Base-by-base conservation (phyloP, 2,329 filamentous ascomycete species). In the Talaromyces sp. region DNA sequence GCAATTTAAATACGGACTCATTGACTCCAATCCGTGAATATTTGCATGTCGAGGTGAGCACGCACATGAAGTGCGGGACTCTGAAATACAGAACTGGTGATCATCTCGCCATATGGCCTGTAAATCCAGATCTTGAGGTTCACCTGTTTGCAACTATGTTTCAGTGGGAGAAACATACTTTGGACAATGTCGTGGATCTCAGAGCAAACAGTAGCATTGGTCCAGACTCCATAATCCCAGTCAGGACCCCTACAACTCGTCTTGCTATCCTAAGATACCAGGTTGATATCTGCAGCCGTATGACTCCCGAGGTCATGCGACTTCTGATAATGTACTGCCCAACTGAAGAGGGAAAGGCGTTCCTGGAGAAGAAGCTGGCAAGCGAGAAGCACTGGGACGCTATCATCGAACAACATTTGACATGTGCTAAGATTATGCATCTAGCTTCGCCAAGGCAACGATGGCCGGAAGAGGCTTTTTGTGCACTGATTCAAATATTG, bases 41-140 rank as follows among this genome's bases (percentile, higher is more conserved):
- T 16, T 35, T 35, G 4, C 32, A 35, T 16, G 11, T 35, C 32
- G 32, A 35, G n/a, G 10, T 45, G 16, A 27, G 32, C 30, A n/a
- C 30, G 19, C 19, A 22, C 24, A 45, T n/a, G 11, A 45, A 32
- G 17, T 16, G 27, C 42, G 27, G 22, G 27, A 32, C 24, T 27
- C 24, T 45, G 9, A 45, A 45, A 45, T 45, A 45, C 27, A 22
- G 32, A 27, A 45, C 42, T 14, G 42, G 42, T 30, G 42, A 45
- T 32, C 42, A 45, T 20, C 42, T 45, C 16, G 22, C 30, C 22
- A 27, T 45, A 45, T 45, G 42, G 42, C 42, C 42, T 22, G n/a
- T 30, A 22, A 45, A 45, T 45, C 30, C 42, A 45, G 42, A 30
- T 17, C 30, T 16, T 27, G 42, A 45, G 17, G 42, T 45, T 19